These are phyloP conservation scores for Hymenoscyphus fructigenus DNA, from an alignment of 2,329 filamentous ascomycete genomes.

Conservation along the genomic window DNA sequence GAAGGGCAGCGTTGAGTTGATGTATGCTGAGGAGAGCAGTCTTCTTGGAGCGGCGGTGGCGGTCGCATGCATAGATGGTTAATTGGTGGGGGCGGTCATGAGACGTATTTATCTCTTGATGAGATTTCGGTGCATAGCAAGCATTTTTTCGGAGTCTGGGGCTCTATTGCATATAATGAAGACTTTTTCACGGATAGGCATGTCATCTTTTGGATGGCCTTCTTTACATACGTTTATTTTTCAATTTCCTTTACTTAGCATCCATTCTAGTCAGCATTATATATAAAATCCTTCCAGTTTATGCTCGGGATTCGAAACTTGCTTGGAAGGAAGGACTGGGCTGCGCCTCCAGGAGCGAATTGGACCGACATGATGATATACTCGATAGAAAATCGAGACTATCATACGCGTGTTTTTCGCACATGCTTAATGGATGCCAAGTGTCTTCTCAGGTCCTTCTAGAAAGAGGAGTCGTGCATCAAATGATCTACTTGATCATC, in stretches of 20 bases:
- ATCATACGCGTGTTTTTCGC: no score
- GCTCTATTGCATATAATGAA: not conserved
- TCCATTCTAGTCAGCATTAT: not conserved
- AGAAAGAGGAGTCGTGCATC: no score
- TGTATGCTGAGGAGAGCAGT: slow-evolving; percentile 71
- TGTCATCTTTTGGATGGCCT: not conserved
- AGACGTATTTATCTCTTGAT: no score
- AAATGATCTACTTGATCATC: no score
- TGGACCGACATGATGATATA: no score
- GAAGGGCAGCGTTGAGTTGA: slow-evolving; percentile 55
- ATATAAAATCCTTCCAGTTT: no score
- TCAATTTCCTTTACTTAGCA: not conserved
- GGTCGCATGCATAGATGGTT: slow-evolving; percentile 46
- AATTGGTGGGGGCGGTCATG: not conserved
- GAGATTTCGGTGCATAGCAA: not conserved
- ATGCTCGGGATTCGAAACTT: no score
- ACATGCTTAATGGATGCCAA: no score
- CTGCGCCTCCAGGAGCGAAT: no score
- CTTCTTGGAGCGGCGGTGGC: slow-evolving; percentile 74
- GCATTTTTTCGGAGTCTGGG: not conserved
- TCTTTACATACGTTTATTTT: not conserved
- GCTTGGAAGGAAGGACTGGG: no score
- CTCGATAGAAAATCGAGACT: no score
- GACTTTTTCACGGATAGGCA: not conserved
- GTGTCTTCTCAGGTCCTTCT: no score